phyloP scores from a whole-genome alignment of 768 basidiomycete genomes.

The Cystobasidium tubakii region DNA sequence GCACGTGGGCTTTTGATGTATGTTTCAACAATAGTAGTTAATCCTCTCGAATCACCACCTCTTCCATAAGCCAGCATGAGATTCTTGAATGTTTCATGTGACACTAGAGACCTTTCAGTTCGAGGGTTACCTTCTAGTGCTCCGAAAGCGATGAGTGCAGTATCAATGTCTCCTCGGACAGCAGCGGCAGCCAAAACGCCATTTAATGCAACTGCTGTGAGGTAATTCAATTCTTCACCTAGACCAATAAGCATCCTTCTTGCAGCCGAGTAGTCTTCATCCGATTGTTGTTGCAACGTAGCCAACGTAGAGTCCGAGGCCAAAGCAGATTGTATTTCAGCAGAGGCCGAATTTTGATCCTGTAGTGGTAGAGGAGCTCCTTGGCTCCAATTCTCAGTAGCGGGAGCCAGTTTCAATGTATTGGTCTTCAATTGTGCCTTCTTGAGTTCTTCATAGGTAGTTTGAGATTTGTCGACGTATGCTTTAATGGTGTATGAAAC shows the following conservation, averaged over 20 bases:
- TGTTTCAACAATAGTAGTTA: constrained; percentile 22
- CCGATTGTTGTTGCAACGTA: constrained; percentile 28
- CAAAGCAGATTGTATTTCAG: neutral
- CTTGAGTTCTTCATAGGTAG: neutral
- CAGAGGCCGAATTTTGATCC: neutral
- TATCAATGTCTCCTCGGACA: constrained; percentile 27
- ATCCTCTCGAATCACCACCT: neutral
- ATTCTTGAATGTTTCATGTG: neutral
- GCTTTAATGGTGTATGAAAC: neutral
- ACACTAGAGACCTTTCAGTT: neutral
- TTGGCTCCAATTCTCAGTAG: neutral
- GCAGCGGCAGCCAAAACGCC: constrained; percentile 8
- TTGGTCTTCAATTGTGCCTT: constrained; percentile 15
- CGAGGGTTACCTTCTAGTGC: constrained; percentile 22
- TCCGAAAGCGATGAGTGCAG: constrained; percentile 21
- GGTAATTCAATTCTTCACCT: neutral
- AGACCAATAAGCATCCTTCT: neutral
- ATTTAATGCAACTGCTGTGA: neutral
- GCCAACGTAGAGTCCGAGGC: neutral
- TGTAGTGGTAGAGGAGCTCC: neutral
- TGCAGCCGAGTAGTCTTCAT: constrained; percentile 25
- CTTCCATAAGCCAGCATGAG: constrained; percentile 17
- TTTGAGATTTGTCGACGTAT: neutral
- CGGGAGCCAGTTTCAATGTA: neutral
- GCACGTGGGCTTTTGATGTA: neutral